A percentile compares a stretch with the other conserved stretches of the same genome.
phyloP scores from a whole-genome alignment of 768 basidiomycete genomes.

The Ephemerocybe angulata region DNA sequence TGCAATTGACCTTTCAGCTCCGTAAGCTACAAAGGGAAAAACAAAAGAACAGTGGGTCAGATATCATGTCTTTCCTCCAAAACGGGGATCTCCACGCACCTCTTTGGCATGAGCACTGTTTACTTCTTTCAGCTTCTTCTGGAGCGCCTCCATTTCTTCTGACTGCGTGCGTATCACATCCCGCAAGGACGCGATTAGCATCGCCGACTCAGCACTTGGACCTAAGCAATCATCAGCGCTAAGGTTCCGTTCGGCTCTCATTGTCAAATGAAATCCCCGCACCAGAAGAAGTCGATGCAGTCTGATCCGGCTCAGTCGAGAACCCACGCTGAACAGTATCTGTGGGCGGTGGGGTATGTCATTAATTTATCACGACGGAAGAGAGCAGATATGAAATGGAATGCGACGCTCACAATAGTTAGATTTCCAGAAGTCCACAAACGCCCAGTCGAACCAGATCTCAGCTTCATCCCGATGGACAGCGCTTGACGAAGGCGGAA shows the following conservation, averaged over 20 bases:
- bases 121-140: conserved; percentile 2
- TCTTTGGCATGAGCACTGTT: conserved; percentile 15
- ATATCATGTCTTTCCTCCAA: background rate
- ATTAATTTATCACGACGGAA: background rate
- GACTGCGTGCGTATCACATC: conserved; percentile 80
- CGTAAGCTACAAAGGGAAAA: conserved; percentile 31
- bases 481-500: conserved; percentile 31
- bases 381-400: background rate
- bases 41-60: background rate
- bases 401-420: conserved; percentile 72
- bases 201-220: conserved; percentile 70
- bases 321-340: conserved; percentile 77
- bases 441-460: conserved; percentile 97
- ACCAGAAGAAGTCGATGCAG: conserved; percentile 56
- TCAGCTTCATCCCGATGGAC: conserved; percentile 65
- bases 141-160: conserved; percentile 62
- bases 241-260: background rate
- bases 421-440: conserved; percentile 98
- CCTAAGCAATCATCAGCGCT: conserved; percentile 31
- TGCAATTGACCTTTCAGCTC: conserved; percentile 45
- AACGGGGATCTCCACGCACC: conserved; percentile 11
- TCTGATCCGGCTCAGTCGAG: conserved; percentile 61
- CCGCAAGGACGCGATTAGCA: conserved; percentile 79
- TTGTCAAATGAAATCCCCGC: conserved; percentile 18
- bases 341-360: conserved; percentile 23